Evolutionary conservation across 768 basidiomycete species (phyloP).

Genomic region (Lactifluus hygrophoroides): DNA sequence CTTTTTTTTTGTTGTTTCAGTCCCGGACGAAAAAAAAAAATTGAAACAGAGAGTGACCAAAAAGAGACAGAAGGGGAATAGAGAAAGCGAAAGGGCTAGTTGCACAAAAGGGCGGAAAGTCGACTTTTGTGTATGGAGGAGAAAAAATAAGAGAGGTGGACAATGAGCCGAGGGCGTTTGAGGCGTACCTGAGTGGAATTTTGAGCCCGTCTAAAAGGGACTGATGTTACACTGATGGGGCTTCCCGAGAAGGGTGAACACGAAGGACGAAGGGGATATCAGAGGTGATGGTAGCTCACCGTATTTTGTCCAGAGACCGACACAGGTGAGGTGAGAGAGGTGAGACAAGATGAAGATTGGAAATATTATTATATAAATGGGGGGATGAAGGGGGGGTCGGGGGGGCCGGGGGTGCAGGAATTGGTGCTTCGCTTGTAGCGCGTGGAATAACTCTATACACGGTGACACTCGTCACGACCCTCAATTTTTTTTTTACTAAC

Average conservation of each 20-base stretch:
- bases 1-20: constrained; percentile 39
- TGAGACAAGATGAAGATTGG: not conserved
- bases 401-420: not conserved
- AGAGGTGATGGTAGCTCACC: constrained; percentile 8
- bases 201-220: constrained; percentile 69
- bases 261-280: constrained; percentile 1
- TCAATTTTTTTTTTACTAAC: not conserved
- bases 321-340: constrained; percentile 8
- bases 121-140: constrained; percentile 25
- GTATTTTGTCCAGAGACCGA: constrained; percentile 12
- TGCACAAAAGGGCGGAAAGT: constrained; percentile 55
- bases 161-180: constrained; percentile 20
- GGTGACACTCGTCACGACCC: constrained; percentile 9
- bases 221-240: constrained; percentile 72
- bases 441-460: constrained; percentile 11
- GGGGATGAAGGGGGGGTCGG: not conserved
- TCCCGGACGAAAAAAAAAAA: constrained; percentile 46
- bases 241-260: constrained; percentile 16
- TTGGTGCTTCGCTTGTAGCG: constrained; percentile 14
- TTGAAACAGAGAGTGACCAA: constrained; percentile 35
- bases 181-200: constrained; percentile 54
- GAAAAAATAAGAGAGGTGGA: constrained; percentile 22
- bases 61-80: constrained; percentile 38
- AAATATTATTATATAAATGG: constrained; percentile 19
- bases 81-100: constrained; percentile 40